Conservation (phyloP, 2,329 filamentous ascomycete genomes). For the Lachnellula arida region DNA sequence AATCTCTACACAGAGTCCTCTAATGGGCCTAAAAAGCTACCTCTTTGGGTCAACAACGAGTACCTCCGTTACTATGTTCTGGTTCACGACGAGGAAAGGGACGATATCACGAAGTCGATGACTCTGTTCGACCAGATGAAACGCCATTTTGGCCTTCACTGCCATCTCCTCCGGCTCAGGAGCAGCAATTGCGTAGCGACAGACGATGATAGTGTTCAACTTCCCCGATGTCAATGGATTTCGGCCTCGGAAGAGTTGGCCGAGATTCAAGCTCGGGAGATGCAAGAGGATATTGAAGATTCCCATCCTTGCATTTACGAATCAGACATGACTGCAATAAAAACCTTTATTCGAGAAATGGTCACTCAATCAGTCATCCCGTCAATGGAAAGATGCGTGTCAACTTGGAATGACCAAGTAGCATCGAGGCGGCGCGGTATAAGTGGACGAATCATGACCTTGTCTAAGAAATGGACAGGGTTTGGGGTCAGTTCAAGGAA, state of each 20-base stretch:
- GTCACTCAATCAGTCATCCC: slow-evolving; percentile 92
- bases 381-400: slow-evolving; percentile 89
- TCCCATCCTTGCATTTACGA: slow-evolving; percentile 80
- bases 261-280: slow-evolving; percentile 64
- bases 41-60: slow-evolving; percentile 83
- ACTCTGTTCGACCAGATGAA: slow-evolving; percentile 98
- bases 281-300: slow-evolving; percentile 66
- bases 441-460: slow-evolving; percentile 86
- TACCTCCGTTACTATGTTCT: slow-evolving; percentile 95
- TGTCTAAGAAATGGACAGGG: slow-evolving; percentile 84
- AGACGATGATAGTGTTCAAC: slow-evolving; percentile 81
- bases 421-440: slow-evolving; percentile 85
- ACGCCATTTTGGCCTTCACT: slow-evolving; percentile 92
- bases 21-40: slow-evolving; percentile 66
- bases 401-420: slow-evolving; percentile 95
- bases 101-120: slow-evolving; percentile 87
- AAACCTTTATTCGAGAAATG: slow-evolving; percentile 87
- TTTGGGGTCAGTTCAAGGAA: slow-evolving; percentile 57
- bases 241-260: slow-evolving; percentile 79
- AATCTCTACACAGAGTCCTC: slow-evolving; percentile 82
- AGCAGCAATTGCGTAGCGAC: slow-evolving; percentile 81
- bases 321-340: slow-evolving; percentile 83
- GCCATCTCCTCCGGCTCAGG: slow-evolving; percentile 81
- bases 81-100: slow-evolving; percentile 91
- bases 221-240: slow-evolving; percentile 84